These are phyloP conservation scores for Cladophialophora immunda DNA, from an alignment of 2,329 filamentous ascomycete species.

Conservation along the genomic window DNA sequence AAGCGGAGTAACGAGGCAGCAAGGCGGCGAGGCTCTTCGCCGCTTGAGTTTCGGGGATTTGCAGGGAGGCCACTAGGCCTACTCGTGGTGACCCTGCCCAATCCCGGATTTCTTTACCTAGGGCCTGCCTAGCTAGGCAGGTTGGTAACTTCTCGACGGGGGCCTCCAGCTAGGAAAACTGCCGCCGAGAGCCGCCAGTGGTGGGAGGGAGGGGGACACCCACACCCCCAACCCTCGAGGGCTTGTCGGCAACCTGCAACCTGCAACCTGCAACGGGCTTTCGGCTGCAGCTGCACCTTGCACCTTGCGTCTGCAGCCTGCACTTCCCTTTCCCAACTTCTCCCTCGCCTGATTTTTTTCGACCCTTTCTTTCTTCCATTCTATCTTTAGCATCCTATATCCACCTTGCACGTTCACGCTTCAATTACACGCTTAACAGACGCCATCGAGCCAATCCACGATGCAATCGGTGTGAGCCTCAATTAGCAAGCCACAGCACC, in stretches of 20 bases:
- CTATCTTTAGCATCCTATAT: slow-evolving; percentile 42
- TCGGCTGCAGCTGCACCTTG: slow-evolving; percentile 7
- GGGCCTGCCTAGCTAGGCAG: slow-evolving; percentile 1
- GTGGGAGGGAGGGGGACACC: too few relatives aligned
- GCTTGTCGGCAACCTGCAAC: background rate
- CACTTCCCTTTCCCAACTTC: slow-evolving; percentile 26
- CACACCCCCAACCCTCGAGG: background rate
- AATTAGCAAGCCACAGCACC: slow-evolving; percentile 26
- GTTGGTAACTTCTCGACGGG: background rate
- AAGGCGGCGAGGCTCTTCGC: background rate
- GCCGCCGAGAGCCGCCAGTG: slow-evolving; percentile 18
- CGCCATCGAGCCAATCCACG: slow-evolving; percentile 26
- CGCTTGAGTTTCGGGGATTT: slow-evolving; percentile 10
- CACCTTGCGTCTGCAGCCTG: slow-evolving; percentile 5
- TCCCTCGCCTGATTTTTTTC: slow-evolving; percentile 24
- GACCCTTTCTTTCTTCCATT: slow-evolving; percentile 33
- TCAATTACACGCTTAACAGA: slow-evolving; percentile 28
- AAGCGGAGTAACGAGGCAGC: background rate
- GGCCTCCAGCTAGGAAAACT: slow-evolving; percentile 5
- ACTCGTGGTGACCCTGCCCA: background rate
- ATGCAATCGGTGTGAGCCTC: slow-evolving; percentile 21
- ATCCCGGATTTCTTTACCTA: background rate
- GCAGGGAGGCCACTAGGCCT: background rate
- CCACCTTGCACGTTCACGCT: slow-evolving; percentile 30
- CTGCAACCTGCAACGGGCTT: slow-evolving; percentile 1